These are phyloP conservation scores for Heliosperma pusillum DNA, from an alignment of 148 eudicot genomes.

Conservation along the genomic window DNA sequence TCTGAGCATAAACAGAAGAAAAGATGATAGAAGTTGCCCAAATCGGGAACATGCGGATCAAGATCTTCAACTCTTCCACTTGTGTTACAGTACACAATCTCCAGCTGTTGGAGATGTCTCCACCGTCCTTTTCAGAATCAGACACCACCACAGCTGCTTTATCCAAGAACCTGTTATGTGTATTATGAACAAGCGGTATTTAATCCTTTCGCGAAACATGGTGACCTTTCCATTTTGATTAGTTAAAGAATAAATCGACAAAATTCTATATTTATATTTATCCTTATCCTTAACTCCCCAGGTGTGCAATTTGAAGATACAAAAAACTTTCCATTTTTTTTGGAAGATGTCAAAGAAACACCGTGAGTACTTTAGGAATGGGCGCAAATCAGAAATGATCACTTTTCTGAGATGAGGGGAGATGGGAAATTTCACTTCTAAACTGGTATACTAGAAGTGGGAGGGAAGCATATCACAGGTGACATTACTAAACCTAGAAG, in stretches of 20 bases:
- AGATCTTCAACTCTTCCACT: constrained; percentile 59
- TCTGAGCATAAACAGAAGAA: constrained; percentile 45
- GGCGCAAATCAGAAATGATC: neutral
- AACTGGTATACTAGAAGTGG: neutral
- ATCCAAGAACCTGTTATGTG: constrained; percentile 42
- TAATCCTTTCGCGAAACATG: neutral
- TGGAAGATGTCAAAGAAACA: no score
- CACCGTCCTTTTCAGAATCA: constrained; percentile 3
- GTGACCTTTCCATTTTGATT: no score
- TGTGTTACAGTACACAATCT: constrained; percentile 53
- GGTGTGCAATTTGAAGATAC: neutral
- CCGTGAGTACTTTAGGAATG: neutral
- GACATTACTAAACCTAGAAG: constrained; percentile 41
- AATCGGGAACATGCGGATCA: constrained; percentile 47
- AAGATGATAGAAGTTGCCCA: constrained; percentile 56
- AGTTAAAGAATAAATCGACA: no score
- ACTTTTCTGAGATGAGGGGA: neutral
- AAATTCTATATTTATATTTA: no score
- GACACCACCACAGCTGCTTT: constrained; percentile 44
- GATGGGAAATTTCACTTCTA: no score
- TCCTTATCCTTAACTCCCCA: no score
- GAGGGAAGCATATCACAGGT: constrained; percentile 28
- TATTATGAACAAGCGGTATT: neutral
- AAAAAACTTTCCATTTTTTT: no score
- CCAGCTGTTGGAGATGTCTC: constrained; percentile 33